Evolutionary conservation across 164 flowering plant species (phyloP).

Genomic region (Kalanchoe fedtschenkoi): DNA sequence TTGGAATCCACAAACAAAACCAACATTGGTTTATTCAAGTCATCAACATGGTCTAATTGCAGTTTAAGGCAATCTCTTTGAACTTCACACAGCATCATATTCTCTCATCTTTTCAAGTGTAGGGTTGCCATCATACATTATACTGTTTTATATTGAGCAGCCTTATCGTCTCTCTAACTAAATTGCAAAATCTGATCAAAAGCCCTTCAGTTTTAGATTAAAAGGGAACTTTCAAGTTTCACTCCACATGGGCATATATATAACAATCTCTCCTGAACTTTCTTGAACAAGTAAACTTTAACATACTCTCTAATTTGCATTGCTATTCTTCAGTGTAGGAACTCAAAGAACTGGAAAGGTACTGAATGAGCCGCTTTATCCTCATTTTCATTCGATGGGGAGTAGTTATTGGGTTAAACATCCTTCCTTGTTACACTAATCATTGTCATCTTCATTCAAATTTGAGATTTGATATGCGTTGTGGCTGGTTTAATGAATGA

Average conservation of each 20-base stretch:
- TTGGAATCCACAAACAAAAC: not conserved
- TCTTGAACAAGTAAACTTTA: too few relatives aligned
- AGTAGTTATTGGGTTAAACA: constrained; percentile 60
- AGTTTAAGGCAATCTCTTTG: not conserved
- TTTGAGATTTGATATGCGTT: constrained; percentile 4
- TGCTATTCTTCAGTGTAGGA: constrained; percentile 50
- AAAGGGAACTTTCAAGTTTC: not conserved
- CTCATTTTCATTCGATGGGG: constrained; percentile 30
- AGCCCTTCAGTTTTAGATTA: not conserved
- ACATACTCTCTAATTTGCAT: constrained; percentile 7
- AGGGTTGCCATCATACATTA: not conserved
- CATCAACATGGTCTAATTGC: constrained; percentile 1
- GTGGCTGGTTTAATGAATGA: not conserved
- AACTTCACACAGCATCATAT: not conserved
- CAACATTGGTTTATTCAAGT: not conserved
- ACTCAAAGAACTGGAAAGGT: constrained; percentile 49
- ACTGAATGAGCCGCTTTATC: constrained; percentile 10
- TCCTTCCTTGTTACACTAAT: constrained; percentile 11
- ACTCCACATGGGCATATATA: constrained; percentile 1
- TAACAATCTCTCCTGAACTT: too few relatives aligned
- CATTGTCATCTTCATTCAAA: not conserved
- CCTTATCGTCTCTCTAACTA: not conserved
- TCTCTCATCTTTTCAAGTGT: not conserved
- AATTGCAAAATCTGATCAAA: not conserved
- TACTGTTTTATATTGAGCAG: not conserved